Evolutionary conservation across 257 asterid species (phyloP).

Genomic region (Solanum etuberosum): DNA sequence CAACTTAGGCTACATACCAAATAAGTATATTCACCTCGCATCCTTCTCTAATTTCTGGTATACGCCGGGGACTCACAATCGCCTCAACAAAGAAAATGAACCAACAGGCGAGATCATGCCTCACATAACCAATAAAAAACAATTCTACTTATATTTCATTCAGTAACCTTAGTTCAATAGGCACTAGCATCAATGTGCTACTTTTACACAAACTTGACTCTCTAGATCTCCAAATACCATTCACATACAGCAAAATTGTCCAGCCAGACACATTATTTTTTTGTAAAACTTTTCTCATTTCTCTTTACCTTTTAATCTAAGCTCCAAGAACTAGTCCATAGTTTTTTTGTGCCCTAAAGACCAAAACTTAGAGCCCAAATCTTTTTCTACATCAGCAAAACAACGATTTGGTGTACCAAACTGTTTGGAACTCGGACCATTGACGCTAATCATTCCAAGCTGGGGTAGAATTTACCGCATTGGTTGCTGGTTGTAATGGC

Average conservation of each 20-base stretch:
- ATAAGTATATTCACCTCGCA: no score
- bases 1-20: background rate
- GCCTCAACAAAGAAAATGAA: background rate
- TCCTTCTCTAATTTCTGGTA: no score
- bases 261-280: background rate
- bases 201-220: background rate
- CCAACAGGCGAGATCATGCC: background rate
- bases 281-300: background rate
- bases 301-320: background rate
- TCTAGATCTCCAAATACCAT: background rate
- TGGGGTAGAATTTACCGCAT: constrained; percentile 30
- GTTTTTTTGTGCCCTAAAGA: background rate
- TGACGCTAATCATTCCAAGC: background rate
- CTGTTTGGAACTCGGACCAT: background rate
- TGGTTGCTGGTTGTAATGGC: constrained; percentile 92
- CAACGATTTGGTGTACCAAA: background rate
- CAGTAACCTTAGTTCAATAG: background rate
- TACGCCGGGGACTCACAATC: background rate
- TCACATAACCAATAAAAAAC: background rate
- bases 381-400: background rate
- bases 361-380: background rate
- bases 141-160: background rate
- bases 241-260: background rate
- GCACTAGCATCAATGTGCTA: background rate
- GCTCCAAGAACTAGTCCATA: background rate